phyloP scores from a whole-genome alignment of 495 filamentous ascomycete genomes.

The Penicillium coprophilum region DNA sequence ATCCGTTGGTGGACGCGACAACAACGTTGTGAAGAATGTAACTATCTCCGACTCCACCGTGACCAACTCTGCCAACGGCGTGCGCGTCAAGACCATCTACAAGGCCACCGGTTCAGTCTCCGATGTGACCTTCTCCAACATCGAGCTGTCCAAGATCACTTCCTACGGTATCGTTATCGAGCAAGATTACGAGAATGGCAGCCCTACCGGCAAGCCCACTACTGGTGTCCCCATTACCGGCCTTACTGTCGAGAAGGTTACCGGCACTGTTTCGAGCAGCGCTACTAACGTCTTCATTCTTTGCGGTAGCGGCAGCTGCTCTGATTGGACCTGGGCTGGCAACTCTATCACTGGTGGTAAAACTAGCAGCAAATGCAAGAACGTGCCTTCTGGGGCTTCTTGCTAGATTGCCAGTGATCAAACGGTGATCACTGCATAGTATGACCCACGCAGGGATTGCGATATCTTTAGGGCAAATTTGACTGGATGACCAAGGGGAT shows the following conservation, averaged over 20 bases:
- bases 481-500: neutral
- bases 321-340: conserved; percentile 50
- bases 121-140: conserved; percentile 59
- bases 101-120: conserved; percentile 56
- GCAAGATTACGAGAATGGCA: conserved; percentile 68
- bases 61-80: conserved; percentile 55
- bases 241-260: conserved; percentile 53
- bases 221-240: conserved; percentile 61
- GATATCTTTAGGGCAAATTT: neutral
- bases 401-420: conserved; percentile 32
- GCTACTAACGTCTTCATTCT: conserved; percentile 55
- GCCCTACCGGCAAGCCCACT: conserved; percentile 59
- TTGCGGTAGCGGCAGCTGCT: conserved; percentile 47
- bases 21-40: conserved; percentile 61
- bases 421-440: neutral
- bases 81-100: conserved; percentile 65
- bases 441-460: neutral
- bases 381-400: conserved; percentile 41
- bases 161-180: conserved; percentile 66
- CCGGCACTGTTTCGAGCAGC: conserved; percentile 46
- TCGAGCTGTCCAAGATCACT: conserved; percentile 56
- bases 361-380: conserved; percentile 41
- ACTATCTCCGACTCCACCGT: conserved; percentile 53
- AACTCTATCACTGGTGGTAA: conserved; percentile 50
- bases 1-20: conserved; percentile 60